These are phyloP conservation scores for Arxiozyma bovina DNA, from an alignment of 1,139 yeast species.

Conservation along the genomic window DNA sequence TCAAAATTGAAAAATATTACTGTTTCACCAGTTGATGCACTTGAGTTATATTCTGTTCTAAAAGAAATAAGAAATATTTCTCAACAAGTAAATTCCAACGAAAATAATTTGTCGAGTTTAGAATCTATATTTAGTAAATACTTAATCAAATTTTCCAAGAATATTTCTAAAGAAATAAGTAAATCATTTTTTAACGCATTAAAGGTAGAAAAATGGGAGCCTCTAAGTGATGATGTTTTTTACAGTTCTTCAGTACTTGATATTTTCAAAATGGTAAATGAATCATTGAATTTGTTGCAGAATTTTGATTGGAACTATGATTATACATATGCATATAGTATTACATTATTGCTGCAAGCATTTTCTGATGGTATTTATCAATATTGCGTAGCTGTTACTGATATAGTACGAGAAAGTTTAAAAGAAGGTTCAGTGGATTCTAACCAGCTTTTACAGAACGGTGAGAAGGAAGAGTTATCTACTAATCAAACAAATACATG, in stretches of 20 bases:
- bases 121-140: constrained; percentile 56
- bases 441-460: constrained; percentile 16
- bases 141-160: constrained; percentile 41
- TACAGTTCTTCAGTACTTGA: constrained; percentile 57
- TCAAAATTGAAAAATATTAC: constrained; percentile 33
- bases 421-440: constrained; percentile 4
- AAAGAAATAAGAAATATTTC: constrained; percentile 48
- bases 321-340: constrained; percentile 50
- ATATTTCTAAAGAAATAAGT: constrained; percentile 39
- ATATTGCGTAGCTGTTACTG: constrained; percentile 44
- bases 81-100: constrained; percentile 39
- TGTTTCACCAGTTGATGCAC: constrained; percentile 51
- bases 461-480: constrained; percentile 23
- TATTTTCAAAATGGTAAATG: constrained; percentile 54
- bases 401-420: constrained; percentile 43
- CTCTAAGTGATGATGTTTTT: constrained; percentile 38
- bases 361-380: constrained; percentile 52
- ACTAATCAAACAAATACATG: constrained; percentile 15
- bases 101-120: constrained; percentile 44
- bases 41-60: constrained; percentile 50
- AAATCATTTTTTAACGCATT: constrained; percentile 49
- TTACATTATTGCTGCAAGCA: constrained; percentile 50
- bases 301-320: constrained; percentile 55
- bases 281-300: constrained; percentile 46
- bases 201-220: constrained; percentile 47